Base-by-base conservation (phyloP, 1,139 yeast genomes). In the Diutina pseudorugosa region DNA sequence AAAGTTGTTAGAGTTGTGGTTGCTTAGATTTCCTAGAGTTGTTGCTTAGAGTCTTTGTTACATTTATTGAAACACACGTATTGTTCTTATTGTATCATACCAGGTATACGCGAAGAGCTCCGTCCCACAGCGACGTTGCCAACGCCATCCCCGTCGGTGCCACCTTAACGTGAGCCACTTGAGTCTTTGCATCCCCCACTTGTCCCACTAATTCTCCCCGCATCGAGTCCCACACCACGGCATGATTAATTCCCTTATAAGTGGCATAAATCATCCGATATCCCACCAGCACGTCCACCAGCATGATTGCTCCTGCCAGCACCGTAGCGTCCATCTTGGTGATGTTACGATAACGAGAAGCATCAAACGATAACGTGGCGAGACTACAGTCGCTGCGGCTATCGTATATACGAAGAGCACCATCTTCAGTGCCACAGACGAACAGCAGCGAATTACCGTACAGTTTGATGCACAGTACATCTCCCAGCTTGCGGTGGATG, bases 381-480 rank as follows among this genome's bases (percentile, higher is more conserved):
- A 90, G 63, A 57, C 80, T 83, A 58, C 95, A 80, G 64, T 86
- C 96, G 4, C 91, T 76, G 56, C 97, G 73, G 51, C 86, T 65
- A 63, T 91, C 97, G 65, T 79, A 86, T 52, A 88, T 65, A 53
- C 87, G 74, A n/a, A 87, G 72, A 0, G 75, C 64, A 1, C 94
- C 93, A 62, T 88, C 95, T 60, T 89, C 97, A 47, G 88, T 77
- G 1, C 96, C 96, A 2, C 82, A 73, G 0, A 77, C 77, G 58
- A 85, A 77, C 21, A n/a, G 18, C 12, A n/a, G 27, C 0, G 88
- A 75, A 54, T 78, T 70, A 1, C 90, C 91, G 63, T 85, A 85
- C 61, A 81, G 79, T 57, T 77, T 73, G 7, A 86, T 69, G 25
- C 83, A 68, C 54, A 84, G 85, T 27, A 88, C 79, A 62, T 91